Evolutionary conservation across 495 filamentous ascomycete species (phyloP), one percentile per base, ranked within the genome.

Genomic region (Xylaria flabelliformis): DNA sequence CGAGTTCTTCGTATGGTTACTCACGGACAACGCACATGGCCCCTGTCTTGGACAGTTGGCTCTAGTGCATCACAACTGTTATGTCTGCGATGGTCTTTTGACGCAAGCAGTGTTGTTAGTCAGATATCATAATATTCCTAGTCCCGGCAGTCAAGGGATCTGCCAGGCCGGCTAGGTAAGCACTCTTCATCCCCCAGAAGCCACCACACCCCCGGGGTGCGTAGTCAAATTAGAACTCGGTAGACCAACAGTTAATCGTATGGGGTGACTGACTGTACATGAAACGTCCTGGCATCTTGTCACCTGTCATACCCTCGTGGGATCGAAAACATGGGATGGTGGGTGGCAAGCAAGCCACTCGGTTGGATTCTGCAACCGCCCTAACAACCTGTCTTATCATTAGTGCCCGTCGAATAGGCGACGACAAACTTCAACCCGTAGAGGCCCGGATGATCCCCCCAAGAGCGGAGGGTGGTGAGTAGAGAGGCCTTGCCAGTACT

Each of bases 321-420:
- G 34, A 67, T 42, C n/a, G 32, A 67, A 67, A 19, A 56, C n/a
- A 56, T 56, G 65, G 50, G 34, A 55, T 13, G 64, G 32, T 39
- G 48, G 65, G 50, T 64, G 61, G 36, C 24, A 15, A 26, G 36
- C 9, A 64, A 29, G 61, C 61, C 39, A 26, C 10, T 29, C 39
- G 12, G 21, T 44, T 64, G 61, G 61, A 67, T 67, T 53, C 64
- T 53, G 46, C 29, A 67, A 53, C 64, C 64, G 26, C 64, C 64
- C 44, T 32, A 46, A 36, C 39, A 8, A 44, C 19, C 19, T 34
- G 29, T 44, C 9, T 36, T 48, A 17, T 53, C 64, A 24, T 46
- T 67, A 17, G 21, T 29, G 46, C 64, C 44, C 10, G 29, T 10
- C 64, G 64, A 53, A 67, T 67, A 67, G 46, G 8, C 29, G 34